Percentiles rank a stretch among this genome's conserved stretches.
These are phyloP conservation scores for Magnusiomyces tetraspermus DNA, from an alignment of 1,139 yeast species.

Conservation along the genomic window DNA sequence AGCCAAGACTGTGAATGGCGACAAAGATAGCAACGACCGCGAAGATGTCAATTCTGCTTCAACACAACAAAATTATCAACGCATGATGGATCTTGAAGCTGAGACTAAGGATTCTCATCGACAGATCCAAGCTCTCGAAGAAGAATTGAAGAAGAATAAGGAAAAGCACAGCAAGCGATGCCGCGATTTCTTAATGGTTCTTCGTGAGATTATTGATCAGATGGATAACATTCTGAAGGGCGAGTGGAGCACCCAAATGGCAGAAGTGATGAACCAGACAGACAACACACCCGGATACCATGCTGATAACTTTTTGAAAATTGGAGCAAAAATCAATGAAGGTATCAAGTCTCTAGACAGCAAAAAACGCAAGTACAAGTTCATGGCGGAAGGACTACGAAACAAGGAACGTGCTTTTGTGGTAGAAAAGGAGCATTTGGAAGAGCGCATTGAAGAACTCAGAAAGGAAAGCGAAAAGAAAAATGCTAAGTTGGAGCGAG, in stretches of 20 bases:
- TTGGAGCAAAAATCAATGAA: conserved; percentile 8
- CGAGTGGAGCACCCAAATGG: conserved; percentile 9
- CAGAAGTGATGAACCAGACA: conserved; percentile 6
- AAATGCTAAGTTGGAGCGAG: background rate
- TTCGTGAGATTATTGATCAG: conserved; percentile 7
- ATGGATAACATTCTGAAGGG: conserved; percentile 3
- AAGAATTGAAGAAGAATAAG: conserved; percentile 2
- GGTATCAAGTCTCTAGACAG: conserved; percentile 6
- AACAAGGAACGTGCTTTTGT: background rate
- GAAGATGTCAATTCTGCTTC: conserved; percentile 6
- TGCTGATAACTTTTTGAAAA: conserved; percentile 6
- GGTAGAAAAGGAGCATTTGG: background rate
- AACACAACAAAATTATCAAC: conserved; percentile 13
- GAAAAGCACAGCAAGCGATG: conserved; percentile 10
- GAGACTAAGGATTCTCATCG: conserved; percentile 8
- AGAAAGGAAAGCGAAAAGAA: background rate
- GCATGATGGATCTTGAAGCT: conserved; percentile 12
- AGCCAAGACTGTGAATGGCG: background rate
- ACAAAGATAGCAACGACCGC: background rate
- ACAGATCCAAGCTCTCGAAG: conserved; percentile 6
- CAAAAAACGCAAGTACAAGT: conserved; percentile 4
- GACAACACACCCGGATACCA: background rate
- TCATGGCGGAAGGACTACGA: background rate
- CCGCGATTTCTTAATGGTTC: conserved; percentile 7
- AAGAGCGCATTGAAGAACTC: background rate